Base-by-base conservation (phyloP, 257 asterid species). In the Nicotiana noctiflora region DNA sequence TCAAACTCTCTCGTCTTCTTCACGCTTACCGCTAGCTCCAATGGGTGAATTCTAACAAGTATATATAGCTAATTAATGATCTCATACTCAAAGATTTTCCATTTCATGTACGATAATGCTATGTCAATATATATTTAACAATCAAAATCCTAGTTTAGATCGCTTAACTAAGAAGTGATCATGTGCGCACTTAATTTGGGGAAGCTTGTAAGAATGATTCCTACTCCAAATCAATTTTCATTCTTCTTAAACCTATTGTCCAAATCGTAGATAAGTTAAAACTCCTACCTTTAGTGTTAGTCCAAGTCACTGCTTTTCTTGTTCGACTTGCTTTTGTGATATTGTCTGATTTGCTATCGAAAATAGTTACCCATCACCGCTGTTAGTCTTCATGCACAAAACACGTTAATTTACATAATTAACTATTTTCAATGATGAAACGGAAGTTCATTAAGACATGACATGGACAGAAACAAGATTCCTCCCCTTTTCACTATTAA, bases 271-370 rank as follows among this genome's bases (percentile, higher is more conserved):
- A 67, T 67, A 66, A 67, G 31, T 67, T 67, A 67, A 67, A 67
- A 67, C n/a, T 68, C 53, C n/a, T 40, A 68, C 23, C n/a, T 68
- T 40, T 19, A 10, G 77, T 68, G 77, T 68, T 40, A 19, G 77
- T 68, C 77, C 29, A 40, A 68, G 19, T 40, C 57, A 68, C 56
- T 68, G 57, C 57, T 68, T 68, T 68, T 68, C 76, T 68, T 68
- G 56, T 40, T 68, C 77, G 1, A 12, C 59, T 44, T 44, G 34
- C 59, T 70, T 44, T 70, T 44, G 57, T 44, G 21, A 70, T 70
- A 32, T 70, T 70, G 3, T 12, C 52, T 44, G 59, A 70, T 70
- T 21, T 19, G 29, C 21, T 21, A 10, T 0, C 3, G 0, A 31
- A 31, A 31, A 15, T 31, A 32, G 9, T 66, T 18, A 34, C 0